Evolutionary conservation across 1,139 yeast species (phyloP), one percentile per base, ranked within the genome.

Genomic region (Debaryomyces psychrophilus): DNA sequence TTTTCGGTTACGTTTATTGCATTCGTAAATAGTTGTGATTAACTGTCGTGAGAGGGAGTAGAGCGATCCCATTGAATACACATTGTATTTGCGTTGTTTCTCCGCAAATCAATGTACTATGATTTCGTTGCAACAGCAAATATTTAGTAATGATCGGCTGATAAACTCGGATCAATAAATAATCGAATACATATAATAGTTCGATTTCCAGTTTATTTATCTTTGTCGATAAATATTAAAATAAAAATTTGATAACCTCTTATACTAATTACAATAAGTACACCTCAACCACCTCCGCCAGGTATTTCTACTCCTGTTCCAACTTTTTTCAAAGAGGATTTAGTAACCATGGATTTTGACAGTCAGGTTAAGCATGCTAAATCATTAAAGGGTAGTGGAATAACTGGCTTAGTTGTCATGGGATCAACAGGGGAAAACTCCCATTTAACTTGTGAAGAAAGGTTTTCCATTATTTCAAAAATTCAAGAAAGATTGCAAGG

Each of bases 351-450:
- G 34, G 77, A 71, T 52, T 52, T 57, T 31, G 64, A 58, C 2
- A 58, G 74, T 18, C 74, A 70, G 52, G 56, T 60, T 8, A 55
- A 52, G n/a, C 76, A 71, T 47, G 72, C 75, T 23, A 58, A 66
- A 45, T 61, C 60, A 49, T 55, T 71, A 31, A 48, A 63, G 20
- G 49, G 56, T 0, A 60, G 58, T 43, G 74, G 76, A 3, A 63
- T 71, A 37, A 50, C 53, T 8, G 76, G 76, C 2, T 49, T 69
- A 20, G 65, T 71, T 4, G 58, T 69, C 17, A 57, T 67, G 37
- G 76, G 76, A 1, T 67, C 73, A 4, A 69, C 71, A 31, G 83
- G 82, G 31, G 82, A 78, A 57, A 68, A 74, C 50, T 67, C 72
- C 40, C 78, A 73, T 55, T 62, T 77, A 54, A 67, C 79, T 20